Base-by-base conservation (phyloP, 164 flowering plant species). In the Umbellularia californica region DNA sequence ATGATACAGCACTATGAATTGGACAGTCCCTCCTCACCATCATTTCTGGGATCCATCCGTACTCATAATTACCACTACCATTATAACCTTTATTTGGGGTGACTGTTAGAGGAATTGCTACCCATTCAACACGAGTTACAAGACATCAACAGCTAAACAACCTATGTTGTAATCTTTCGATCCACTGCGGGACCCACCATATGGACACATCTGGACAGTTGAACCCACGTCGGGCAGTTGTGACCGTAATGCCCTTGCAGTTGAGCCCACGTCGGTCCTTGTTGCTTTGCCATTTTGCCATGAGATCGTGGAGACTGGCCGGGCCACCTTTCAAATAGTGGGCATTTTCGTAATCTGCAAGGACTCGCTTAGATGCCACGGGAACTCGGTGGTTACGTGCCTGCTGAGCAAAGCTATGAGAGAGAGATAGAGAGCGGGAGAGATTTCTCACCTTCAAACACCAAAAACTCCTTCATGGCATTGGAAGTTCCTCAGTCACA, bases 341-440 rank as follows among this genome's bases (percentile, higher is more conserved):
- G 63, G 65, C 23, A 27, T 30, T 71, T 28, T 15, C 5, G 58
- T 19, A 22, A 58, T n/a, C 9, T 41, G 47, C 47, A 14, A 20
- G 23, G 27, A 2, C 28, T 81, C 73, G 79, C 81, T 81, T 78
- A 63, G 67, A 78, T 60, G 75, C 70, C 69, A 81, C 71, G 76
- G 58, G 70, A 66, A 62, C 33, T 23, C 58, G 65, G 62, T 68
- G 65, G 60, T 75, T 51, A 75, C 83, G 72, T 77, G 76, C 69
- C 78, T 80, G 75, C 24, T 25, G 62, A 75, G 74, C 78, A 75
- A 78, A 76, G 81, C 83, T 74, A 78, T n/a, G 58, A n/a, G 17
- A 47, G 62, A n/a, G 15, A 35, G 7, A 51, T 3, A n/a, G 65
- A 24, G 6, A 2, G 58, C 33, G n/a, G 70, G 60, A 74, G 69